These are phyloP conservation scores for Ophiostoma himal-ulmi DNA, from an alignment of 2,329 filamentous ascomycete genomes.

Conservation along the genomic window DNA sequence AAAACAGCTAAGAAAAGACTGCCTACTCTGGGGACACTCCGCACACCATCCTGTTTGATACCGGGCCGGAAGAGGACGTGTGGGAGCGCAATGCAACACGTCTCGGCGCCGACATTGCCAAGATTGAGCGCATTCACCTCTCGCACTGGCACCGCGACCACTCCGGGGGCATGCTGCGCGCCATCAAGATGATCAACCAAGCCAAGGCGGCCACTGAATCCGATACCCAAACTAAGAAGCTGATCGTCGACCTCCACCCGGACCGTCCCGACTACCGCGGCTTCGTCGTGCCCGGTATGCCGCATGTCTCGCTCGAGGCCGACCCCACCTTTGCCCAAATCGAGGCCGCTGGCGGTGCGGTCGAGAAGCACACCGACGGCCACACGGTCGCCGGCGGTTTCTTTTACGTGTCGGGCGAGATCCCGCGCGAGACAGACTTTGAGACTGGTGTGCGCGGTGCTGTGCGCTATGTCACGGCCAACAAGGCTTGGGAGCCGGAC, in stretches of 20 bases:
- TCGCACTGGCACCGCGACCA: constrained; percentile 53
- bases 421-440: background rate
- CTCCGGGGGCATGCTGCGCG: constrained; percentile 45
- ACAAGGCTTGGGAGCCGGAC: constrained; percentile 38
- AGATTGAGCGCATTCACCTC: constrained; percentile 44
- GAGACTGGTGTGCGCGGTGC: background rate
- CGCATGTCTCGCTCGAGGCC: constrained; percentile 45
- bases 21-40: background rate
- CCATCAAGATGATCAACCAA: constrained; percentile 43
- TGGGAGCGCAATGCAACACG: constrained; percentile 47
- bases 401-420: background rate
- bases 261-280: constrained; percentile 47
- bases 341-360: background rate
- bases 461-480: background rate
- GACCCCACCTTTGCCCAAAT: constrained; percentile 46
- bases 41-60: constrained; percentile 43
- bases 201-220: constrained; percentile 31
- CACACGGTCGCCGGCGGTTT: background rate
- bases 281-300: constrained; percentile 34
- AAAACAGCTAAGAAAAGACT: background rate
- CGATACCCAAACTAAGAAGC: constrained; percentile 15
- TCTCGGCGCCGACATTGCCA: constrained; percentile 38
- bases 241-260: constrained; percentile 48
- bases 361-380: background rate
- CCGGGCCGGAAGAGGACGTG: constrained; percentile 46